These are phyloP conservation scores for Insectozyma bohioensis DNA, from an alignment of 1,139 yeast genomes.

Conservation along the genomic window DNA sequence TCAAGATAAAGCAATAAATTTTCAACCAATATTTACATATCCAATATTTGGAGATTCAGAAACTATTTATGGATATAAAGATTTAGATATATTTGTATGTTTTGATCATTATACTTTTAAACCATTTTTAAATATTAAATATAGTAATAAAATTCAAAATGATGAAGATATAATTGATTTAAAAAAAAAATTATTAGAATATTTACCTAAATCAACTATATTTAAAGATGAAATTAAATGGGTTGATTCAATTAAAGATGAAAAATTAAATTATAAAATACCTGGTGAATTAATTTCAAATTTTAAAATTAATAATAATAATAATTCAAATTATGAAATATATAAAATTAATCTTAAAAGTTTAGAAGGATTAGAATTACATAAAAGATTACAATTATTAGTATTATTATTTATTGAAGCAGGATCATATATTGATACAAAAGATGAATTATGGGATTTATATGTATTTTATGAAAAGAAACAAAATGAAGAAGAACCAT, in stretches of 20 bases:
- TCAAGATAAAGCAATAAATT: constrained; percentile 51
- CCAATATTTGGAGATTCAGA: constrained; percentile 94
- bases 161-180: constrained; percentile 54
- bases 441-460: constrained; percentile 73
- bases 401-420: constrained; percentile 89
- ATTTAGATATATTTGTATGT: constrained; percentile 51
- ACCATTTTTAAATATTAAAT: constrained; percentile 58
- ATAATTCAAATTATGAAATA: constrained; percentile 32
- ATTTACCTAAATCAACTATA: constrained; percentile 61
- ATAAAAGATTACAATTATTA: constrained; percentile 72
- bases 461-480: constrained; percentile 49
- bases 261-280: constrained; percentile 36
- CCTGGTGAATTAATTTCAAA: constrained; percentile 48
- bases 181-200: constrained; percentile 49
- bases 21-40: constrained; percentile 80
- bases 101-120: constrained; percentile 47
- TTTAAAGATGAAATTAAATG: constrained; percentile 65
- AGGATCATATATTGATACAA: constrained; percentile 80
- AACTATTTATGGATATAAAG: constrained; percentile 80
- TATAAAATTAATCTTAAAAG: constrained; percentile 42
- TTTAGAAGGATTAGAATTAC: constrained; percentile 51
- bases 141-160: constrained; percentile 49
- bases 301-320: constrained; percentile 34
- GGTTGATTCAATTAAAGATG: constrained; percentile 55
- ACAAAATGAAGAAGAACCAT: constrained; percentile 33